Evolutionary conservation across 805 yeast genomes (phyloP), one percentile per base, ranked within the genome.

Genomic region (Hanseniaspora lindneri): DNA sequence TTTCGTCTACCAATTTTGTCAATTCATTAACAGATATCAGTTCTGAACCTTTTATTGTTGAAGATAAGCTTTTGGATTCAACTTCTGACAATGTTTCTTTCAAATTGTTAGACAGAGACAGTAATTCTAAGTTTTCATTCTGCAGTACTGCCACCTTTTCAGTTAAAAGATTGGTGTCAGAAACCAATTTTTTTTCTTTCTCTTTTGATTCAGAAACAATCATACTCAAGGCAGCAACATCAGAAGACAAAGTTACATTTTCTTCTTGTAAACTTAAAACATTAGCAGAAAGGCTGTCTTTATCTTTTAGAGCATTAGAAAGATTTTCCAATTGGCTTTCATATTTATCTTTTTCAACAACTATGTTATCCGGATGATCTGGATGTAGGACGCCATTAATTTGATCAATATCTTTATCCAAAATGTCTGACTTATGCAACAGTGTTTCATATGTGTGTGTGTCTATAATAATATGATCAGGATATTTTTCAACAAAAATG

Each of bases 291-390:
- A 39, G 16, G 16, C 16, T 10, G 3, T 24, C 34, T 29, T 35
- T 35, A 19, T 33, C 23, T 20, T 34, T 21, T 5, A 42, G 24
- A 2, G 23, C 25, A 16, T 2, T 25, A 14, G 47, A 23, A 21
- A 43, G 14, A 35, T 43, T 35, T 43, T 43, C 8, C 17, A 43
- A 43, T 19, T 35, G 30, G 16, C 9, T 6, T 24, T 41, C 37
- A 41, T 33, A 34, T 17, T 35, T 25, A 3, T 19, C 10, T 24
- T 24, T 41, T 9, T 41, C 43, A 17, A 48, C 42, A 10, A 48
- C 25, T 20, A 27, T 3, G 13, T 24, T 21, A 5, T 30, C 29
- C n/a, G 47, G 47, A 14, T 39, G 25, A 13, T 28, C 35, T 8
- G n/a, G 1, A 11, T 24, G 9, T 10, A 47, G 11, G 1, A 40